Evolutionary conservation across 164 flowering plant genomes (phyloP).

Genomic region (Tetracentron sinense): DNA sequence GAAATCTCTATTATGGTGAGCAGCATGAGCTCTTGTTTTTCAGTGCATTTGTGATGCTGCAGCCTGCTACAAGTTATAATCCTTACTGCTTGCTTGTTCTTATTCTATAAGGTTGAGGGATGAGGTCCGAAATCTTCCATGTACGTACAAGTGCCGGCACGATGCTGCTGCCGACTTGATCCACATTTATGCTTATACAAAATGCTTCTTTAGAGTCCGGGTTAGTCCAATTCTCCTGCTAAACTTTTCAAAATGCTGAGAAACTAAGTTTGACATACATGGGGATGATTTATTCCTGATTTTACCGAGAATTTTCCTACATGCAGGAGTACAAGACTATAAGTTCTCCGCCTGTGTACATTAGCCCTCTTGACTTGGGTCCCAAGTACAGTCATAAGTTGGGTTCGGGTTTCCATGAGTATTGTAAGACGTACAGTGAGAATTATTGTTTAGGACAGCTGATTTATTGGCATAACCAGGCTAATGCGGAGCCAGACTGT

Average conservation of each 20-base stretch:
- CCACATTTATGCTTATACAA: slow-evolving; percentile 89
- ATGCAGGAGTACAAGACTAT: slow-evolving; percentile 76
- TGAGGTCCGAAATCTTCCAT: slow-evolving; percentile 83
- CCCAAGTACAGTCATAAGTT: slow-evolving; percentile 75
- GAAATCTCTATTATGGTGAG: slow-evolving; percentile 83
- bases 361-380: slow-evolving; percentile 91
- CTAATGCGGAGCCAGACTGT: slow-evolving; percentile 73
- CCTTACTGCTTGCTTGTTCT: slow-evolving; percentile 1
- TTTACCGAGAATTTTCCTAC: slow-evolving; percentile 8
- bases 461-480: slow-evolving; percentile 86
- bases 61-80: background rate
- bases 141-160: slow-evolving; percentile 80
- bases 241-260: background rate
- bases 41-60: background rate
- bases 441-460: slow-evolving; percentile 96
- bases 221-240: slow-evolving; percentile 35
- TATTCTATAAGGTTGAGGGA: slow-evolving; percentile 77
- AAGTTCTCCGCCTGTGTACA: slow-evolving; percentile 89
- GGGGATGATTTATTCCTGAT: slow-evolving; percentile 1
- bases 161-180: slow-evolving; percentile 99
- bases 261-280: background rate
- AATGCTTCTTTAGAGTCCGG: slow-evolving; percentile 67
- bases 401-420: slow-evolving; percentile 69
- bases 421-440: slow-evolving; percentile 84
- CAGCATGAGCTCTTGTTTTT: background rate